phyloP scores from a whole-genome alignment of 2,329 filamentous ascomycete genomes.

The Kalmusia sp. region DNA sequence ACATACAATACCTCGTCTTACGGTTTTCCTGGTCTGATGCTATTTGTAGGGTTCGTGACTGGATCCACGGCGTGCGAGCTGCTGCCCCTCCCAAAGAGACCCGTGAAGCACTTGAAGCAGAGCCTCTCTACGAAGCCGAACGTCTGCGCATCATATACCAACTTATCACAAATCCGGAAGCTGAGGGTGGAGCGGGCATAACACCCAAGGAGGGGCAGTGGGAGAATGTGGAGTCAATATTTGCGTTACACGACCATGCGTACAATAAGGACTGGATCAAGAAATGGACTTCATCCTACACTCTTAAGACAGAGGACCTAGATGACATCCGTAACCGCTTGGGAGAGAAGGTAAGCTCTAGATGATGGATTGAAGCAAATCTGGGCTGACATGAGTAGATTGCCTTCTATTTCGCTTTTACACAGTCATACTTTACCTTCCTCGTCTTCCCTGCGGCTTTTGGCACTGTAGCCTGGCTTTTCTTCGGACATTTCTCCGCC shows the following conservation, averaged over 20 bases:
- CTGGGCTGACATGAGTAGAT: slow-evolving; percentile 58
- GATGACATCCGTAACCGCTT: slow-evolving; percentile 60
- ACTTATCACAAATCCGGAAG: slow-evolving; percentile 62
- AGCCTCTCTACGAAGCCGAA: slow-evolving; percentile 87
- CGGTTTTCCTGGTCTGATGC: not conserved
- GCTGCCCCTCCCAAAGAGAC: slow-evolving; percentile 78
- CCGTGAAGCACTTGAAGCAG: slow-evolving; percentile 68
- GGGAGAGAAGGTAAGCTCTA: slow-evolving; percentile 52
- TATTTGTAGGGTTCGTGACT: slow-evolving; percentile 79
- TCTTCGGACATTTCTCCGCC: slow-evolving; percentile 85
- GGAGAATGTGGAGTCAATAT: slow-evolving; percentile 58
- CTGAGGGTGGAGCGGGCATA: slow-evolving; percentile 59
- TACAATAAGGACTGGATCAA: slow-evolving; percentile 63
- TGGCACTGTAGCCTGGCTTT: slow-evolving; percentile 77
- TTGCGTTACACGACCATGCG: slow-evolving; percentile 58
- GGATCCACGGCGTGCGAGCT: slow-evolving; percentile 86
- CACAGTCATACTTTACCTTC: slow-evolving; percentile 89
- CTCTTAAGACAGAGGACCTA: slow-evolving; percentile 55
- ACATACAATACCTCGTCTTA: not conserved
- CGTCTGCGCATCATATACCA: slow-evolving; percentile 86
- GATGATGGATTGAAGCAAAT: too few relatives aligned
- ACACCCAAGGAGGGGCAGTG: slow-evolving; percentile 59
- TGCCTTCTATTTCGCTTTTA: slow-evolving; percentile 94
- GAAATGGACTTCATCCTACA: slow-evolving; percentile 57
- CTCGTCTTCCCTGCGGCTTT: slow-evolving; percentile 81